These are phyloP conservation scores for Aureobasidium sp. DNA, from an alignment of 2,329 filamentous ascomycete genomes.

Conservation along the genomic window DNA sequence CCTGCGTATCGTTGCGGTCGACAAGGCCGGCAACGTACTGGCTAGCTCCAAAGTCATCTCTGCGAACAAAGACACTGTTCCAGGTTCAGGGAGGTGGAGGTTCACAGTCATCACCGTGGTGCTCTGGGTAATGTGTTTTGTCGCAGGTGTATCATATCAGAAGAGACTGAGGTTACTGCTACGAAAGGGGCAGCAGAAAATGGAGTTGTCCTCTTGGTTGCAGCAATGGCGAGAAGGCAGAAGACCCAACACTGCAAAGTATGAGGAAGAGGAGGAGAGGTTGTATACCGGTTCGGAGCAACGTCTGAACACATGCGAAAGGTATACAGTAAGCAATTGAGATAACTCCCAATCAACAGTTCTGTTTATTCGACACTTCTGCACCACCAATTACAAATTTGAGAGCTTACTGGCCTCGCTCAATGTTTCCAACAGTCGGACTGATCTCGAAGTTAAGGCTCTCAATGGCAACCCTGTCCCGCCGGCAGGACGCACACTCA, in stretches of 20 bases:
- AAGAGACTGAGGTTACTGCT: neutral
- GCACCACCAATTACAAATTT: too few relatives aligned
- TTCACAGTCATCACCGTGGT: neutral
- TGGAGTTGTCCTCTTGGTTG: neutral
- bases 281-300: neutral
- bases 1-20: slow-evolving; percentile 18
- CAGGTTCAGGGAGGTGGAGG: neutral
- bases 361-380: neutral
- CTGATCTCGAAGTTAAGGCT: neutral
- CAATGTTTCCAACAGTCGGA: too few relatives aligned
- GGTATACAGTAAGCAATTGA: neutral
- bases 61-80: neutral
- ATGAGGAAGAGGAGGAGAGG: neutral
- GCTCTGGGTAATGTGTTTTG: neutral
- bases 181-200: neutral
- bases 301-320: neutral
- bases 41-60: neutral
- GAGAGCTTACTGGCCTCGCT: too few relatives aligned
- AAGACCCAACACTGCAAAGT: neutral
- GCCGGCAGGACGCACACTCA: neutral
- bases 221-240: neutral
- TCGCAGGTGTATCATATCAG: neutral
- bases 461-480: neutral
- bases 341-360: neutral
- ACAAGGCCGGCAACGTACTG: slow-evolving; percentile 17